Conservation (phyloP, 23 red algal genomes). For the Agarophyton chilense region DNA sequence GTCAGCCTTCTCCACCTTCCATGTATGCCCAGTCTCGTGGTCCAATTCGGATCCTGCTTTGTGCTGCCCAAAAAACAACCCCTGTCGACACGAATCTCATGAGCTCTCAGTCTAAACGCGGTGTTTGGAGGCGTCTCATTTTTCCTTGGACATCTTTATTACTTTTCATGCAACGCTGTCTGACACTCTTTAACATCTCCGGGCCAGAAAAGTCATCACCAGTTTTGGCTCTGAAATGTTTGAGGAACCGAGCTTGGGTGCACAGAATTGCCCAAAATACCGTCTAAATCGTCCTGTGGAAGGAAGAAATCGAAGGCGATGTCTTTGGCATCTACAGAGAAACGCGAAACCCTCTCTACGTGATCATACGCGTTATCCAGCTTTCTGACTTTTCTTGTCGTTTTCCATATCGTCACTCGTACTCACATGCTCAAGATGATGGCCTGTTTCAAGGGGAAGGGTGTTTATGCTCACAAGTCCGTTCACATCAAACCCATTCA, state of each 20-base stretch:
- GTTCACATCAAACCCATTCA: constrained; percentile 22
- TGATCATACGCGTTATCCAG: background rate
- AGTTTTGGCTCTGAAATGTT: background rate
- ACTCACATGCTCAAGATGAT: constrained; percentile 13
- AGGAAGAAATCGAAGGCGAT: background rate
- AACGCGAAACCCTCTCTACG: background rate
- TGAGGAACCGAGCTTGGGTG: background rate
- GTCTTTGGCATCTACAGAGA: background rate
- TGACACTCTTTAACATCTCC: background rate
- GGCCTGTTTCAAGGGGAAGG: constrained; percentile 37
- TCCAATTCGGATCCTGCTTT: background rate
- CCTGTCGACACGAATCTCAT: background rate
- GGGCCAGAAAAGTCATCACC: constrained; percentile 4
- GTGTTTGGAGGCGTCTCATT: background rate
- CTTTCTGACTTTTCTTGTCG: background rate
- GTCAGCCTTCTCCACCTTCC: background rate
- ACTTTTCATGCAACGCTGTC: background rate
- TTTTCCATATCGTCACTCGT: background rate
- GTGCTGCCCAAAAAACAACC: background rate
- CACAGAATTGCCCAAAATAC: background rate
- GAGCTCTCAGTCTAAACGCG: background rate
- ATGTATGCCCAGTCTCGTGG: background rate
- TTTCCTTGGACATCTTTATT: background rate
- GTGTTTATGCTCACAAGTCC: constrained; percentile 15
- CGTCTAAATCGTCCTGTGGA: background rate